A percentile compares a stretch with the other conserved stretches of the same genome.
These are phyloP conservation scores for Dendryphion nanum DNA, from an alignment of 2,329 filamentous ascomycete species.

Conservation along the genomic window DNA sequence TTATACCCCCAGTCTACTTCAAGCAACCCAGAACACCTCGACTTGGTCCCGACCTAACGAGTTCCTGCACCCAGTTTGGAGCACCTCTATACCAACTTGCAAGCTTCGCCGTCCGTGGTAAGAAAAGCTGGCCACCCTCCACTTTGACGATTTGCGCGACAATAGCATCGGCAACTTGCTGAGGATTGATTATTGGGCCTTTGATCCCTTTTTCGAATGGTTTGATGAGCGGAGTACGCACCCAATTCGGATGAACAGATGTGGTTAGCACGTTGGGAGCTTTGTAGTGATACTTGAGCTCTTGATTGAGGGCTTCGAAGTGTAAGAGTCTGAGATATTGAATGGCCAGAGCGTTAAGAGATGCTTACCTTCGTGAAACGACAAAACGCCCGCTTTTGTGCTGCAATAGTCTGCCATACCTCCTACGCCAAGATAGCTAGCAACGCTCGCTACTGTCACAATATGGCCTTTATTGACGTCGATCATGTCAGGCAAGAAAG, in stretches of 20 bases:
- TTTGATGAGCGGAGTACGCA: conserved; percentile 40
- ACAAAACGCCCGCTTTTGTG: conserved; percentile 52
- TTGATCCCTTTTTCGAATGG: conserved; percentile 32
- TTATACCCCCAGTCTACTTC: neutral
- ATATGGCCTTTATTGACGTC: conserved; percentile 50
- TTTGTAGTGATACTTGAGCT: conserved; percentile 40
- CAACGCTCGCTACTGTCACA: conserved; percentile 55
- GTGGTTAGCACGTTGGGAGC: conserved; percentile 43
- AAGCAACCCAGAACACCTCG: conserved; percentile 9
- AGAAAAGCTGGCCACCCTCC: conserved; percentile 41
- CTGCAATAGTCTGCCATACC: conserved; percentile 54
- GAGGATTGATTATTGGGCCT: conserved; percentile 38
- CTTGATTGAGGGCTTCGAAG: conserved; percentile 36
- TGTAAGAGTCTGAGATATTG: neutral
- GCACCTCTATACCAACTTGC: conserved; percentile 41
- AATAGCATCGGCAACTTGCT: conserved; percentile 41
- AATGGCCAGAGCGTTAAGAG: conserved; percentile 4
- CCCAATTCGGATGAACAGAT: conserved; percentile 44
- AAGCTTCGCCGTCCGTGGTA: conserved; percentile 26
- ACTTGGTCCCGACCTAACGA: conserved; percentile 17
- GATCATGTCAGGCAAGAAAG: conserved; percentile 39
- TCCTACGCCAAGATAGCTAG: conserved; percentile 48
- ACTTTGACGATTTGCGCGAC: conserved; percentile 41
- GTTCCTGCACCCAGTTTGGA: conserved; percentile 51
- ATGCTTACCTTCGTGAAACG: conserved; percentile 52